phyloP scores from a whole-genome alignment of 306 rosid genomes.

The Ammopiptanthus mongolicus region DNA sequence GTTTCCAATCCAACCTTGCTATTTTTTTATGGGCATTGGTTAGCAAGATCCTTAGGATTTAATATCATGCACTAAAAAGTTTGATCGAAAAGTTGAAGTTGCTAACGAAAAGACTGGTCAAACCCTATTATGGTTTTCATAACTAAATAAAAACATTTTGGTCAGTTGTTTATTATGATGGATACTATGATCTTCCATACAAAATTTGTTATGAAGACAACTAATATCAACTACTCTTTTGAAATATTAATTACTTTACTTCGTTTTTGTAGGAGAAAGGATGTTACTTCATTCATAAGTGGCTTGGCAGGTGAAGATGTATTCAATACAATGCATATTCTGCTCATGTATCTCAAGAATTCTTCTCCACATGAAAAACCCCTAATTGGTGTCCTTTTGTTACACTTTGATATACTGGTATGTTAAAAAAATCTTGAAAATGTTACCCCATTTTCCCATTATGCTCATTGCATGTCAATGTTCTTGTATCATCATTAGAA shows the following conservation, averaged over 20 bases:
- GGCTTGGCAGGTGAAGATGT: constrained; percentile 47
- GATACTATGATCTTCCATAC: neutral
- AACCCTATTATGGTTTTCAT: neutral
- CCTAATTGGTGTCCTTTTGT: constrained; percentile 54
- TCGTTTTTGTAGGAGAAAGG: constrained; percentile 52
- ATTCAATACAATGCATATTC: constrained; percentile 34
- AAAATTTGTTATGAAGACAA: neutral
- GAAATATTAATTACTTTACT: neutral
- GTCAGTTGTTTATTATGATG: neutral
- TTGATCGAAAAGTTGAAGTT: neutral
- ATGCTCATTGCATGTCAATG: neutral
- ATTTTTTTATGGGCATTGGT: too few relatives aligned
- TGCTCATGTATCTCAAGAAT: constrained; percentile 47
- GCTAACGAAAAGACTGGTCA: neutral
- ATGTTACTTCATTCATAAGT: constrained; percentile 45
- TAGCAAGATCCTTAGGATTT: too few relatives aligned
- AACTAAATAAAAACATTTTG: neutral
- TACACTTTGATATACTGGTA: constrained; percentile 64
- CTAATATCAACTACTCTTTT: neutral
- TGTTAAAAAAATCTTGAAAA: constrained; percentile 14
- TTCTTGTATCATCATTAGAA: neutral
- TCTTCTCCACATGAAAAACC: constrained; percentile 52
- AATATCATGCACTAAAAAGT: neutral
- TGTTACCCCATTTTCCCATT: neutral
- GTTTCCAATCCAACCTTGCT: too few relatives aligned